phyloP scores from a whole-genome alignment of 805 yeast species.

The Saturnispora saitoi region DNA sequence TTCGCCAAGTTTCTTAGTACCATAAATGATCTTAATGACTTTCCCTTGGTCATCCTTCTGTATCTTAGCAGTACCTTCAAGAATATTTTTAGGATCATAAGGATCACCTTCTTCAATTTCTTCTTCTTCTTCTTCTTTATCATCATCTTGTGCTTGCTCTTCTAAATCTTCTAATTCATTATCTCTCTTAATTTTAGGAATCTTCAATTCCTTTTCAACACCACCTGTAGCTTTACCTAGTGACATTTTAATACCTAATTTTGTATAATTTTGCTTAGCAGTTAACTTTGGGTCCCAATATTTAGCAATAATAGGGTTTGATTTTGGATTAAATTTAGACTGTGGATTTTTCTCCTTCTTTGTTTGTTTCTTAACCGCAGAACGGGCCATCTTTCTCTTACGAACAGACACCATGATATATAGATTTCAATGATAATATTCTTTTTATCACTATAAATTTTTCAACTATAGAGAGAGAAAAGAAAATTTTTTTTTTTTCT shows the following conservation, averaged over 20 bases:
- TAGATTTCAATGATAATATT: neutral
- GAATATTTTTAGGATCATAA: conserved; percentile 52
- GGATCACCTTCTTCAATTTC: conserved; percentile 31
- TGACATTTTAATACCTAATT: conserved; percentile 64
- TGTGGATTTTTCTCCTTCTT: conserved; percentile 56
- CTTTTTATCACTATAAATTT: no score
- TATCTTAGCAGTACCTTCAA: conserved; percentile 72
- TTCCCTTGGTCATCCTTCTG: conserved; percentile 62
- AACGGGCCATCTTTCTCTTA: conserved; percentile 73
- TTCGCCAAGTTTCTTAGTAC: conserved; percentile 40
- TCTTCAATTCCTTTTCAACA: conserved; percentile 47
- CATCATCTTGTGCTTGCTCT: conserved; percentile 26
- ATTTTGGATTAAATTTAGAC: conserved; percentile 52
- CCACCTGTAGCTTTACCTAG: conserved; percentile 75
- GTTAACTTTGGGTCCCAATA: conserved; percentile 86
- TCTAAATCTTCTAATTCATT: conserved; percentile 14
- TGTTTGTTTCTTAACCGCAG: conserved; percentile 68
- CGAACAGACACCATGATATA: conserved; percentile 47
- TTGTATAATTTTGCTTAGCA: conserved; percentile 76
- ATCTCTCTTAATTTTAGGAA: conserved; percentile 22
- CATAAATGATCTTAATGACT: conserved; percentile 60
- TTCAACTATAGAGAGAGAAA: neutral
- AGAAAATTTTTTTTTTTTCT: neutral
- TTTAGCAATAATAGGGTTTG: conserved; percentile 77
- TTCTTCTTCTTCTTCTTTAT: conserved; percentile 28